Base-by-base conservation (phyloP, 2,329 filamentous ascomycete genomes). In the Emydomyces testavorans region DNA sequence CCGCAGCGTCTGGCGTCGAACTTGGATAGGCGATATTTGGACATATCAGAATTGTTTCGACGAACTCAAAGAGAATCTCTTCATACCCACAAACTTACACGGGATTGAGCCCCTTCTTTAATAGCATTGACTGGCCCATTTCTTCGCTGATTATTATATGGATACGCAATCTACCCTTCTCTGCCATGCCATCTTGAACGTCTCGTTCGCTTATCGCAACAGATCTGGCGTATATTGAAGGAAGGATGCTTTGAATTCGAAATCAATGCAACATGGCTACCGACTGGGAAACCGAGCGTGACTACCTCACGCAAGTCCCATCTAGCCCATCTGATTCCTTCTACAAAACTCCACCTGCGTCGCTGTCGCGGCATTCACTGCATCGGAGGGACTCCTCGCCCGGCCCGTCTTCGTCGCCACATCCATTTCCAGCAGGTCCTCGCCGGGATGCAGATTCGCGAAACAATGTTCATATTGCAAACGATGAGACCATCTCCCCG, bases 271-370 rank as follows among this genome's bases (percentile, higher is more conserved):
- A 28, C 23, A 65, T 65, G 63, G 58, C 59, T 39, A 58, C 56
- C 38, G 50, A 52, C 29, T 50, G 45, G 48, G 78, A 82, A 62
- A 73, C 73, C 55, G 67, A 65, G 54, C 68, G 72, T 54, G 70
- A 70, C 52, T 74, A 75, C 52, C 73, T 75, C 54, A 71, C 71
- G 53, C 72, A 77, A 56, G 71, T 77, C 39, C 70, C 88, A 50
- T 82, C 86, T 24, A 82, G 83, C 29, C 81, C 85, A 8, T 74
- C 76, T 29, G 80, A 83, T 54, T 83, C 83, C 21, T 82, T 83
- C 16, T 85, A 85, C 58, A 75, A 82, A 57, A 82, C 81, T 6
- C 78, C 81, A 53, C 61, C 63, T 5, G 59, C 46, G 13, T 41
- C 68, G 11, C 59, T 71, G 44, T 89, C 86, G 21, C 76, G 80